Conservation (phyloP, 345 rosid genomes). For the Anastatica hierochuntica region DNA sequence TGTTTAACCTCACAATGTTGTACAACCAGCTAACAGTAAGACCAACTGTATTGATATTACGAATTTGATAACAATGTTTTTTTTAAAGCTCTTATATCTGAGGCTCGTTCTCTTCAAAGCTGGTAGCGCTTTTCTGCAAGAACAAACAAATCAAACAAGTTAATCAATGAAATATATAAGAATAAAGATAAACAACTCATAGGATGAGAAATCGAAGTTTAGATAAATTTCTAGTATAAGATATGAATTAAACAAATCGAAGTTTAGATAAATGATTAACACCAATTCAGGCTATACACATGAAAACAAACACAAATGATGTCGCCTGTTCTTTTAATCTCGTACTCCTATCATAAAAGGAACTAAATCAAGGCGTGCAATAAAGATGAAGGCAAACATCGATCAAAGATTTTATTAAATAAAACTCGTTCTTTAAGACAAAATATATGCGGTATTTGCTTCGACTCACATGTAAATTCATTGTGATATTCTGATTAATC, state of each 20-base stretch:
- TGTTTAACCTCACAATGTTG: too few relatives aligned
- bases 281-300: conserved; percentile 8
- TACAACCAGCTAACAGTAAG: too few relatives aligned
- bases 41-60: too few relatives aligned
- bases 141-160: conserved; percentile 3
- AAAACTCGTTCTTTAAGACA: neutral
- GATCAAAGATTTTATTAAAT: neutral
- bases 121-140: conserved; percentile 25
- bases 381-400: conserved; percentile 1
- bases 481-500: neutral
- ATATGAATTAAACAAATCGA: conserved; percentile 15
- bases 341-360: conserved; percentile 31
- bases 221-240: conserved; percentile 24
- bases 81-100: conserved; percentile 9
- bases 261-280: conserved; percentile 19
- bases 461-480: neutral
- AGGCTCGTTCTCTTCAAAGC: conserved; percentile 22
- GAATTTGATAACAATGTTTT: conserved; percentile 16
- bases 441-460: neutral
- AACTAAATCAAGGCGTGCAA: conserved; percentile 2
- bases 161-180: neutral
- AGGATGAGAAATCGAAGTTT: conserved; percentile 10
- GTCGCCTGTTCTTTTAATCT: conserved; percentile 40
- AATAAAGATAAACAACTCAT: neutral
- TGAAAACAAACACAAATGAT: conserved; percentile 13